phyloP scores from a whole-genome alignment of 2,329 filamentous ascomycete species.

The Fusarium tupiense region DNA sequence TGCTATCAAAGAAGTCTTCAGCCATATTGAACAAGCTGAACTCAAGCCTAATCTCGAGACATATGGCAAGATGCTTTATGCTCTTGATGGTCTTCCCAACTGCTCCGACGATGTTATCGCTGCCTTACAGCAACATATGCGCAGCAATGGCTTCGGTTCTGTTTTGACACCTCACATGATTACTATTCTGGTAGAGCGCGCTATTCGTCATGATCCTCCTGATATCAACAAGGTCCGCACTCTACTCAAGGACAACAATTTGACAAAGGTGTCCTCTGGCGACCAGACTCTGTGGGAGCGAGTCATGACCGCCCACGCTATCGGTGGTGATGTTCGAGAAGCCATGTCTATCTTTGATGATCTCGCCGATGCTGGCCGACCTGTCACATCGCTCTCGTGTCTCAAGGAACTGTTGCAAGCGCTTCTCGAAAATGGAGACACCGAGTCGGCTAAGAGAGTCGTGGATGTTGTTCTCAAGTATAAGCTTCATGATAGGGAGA shows the following conservation, averaged over 20 bases:
- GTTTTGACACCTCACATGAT: constrained; percentile 73
- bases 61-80: constrained; percentile 76
- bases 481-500: constrained; percentile 39
- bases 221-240: constrained; percentile 68
- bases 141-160: constrained; percentile 59
- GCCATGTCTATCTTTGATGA: constrained; percentile 62
- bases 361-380: constrained; percentile 52
- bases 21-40: constrained; percentile 65
- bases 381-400: constrained; percentile 54
- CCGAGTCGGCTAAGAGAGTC: constrained; percentile 45
- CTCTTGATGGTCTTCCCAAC: constrained; percentile 48
- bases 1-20: constrained; percentile 64
- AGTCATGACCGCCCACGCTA: constrained; percentile 73
- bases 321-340: constrained; percentile 58
- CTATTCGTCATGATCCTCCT: constrained; percentile 67
- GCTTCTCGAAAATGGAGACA: constrained; percentile 41
- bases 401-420: constrained; percentile 55
- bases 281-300: constrained; percentile 77
- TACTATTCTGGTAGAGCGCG: constrained; percentile 76
- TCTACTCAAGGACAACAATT: constrained; percentile 67
- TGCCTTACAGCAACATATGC: constrained; percentile 72
- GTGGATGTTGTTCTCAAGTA: constrained; percentile 46
- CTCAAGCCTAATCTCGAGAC: constrained; percentile 69
- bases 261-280: constrained; percentile 47
- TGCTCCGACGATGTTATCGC: constrained; percentile 62